These are phyloP conservation scores for Acidomyces sp. DNA, from an alignment of 495 filamentous ascomycete genomes.

Conservation along the genomic window DNA sequence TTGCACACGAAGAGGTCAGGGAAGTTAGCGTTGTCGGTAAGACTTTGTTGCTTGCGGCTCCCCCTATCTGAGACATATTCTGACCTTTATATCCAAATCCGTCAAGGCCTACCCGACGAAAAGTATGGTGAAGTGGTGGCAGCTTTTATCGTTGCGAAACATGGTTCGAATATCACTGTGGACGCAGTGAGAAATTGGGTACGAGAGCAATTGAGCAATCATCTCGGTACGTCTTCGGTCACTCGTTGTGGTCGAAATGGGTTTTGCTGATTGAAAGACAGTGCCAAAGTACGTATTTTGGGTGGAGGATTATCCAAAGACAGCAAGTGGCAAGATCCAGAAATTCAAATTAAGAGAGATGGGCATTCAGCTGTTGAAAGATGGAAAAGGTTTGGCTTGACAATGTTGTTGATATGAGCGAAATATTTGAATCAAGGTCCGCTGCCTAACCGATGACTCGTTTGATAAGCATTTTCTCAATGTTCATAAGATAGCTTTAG, in stretches of 20 bases:
- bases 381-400: conserved; percentile 22
- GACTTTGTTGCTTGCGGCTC: too few relatives aligned
- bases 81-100: too few relatives aligned
- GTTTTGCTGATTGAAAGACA: conserved; percentile 18
- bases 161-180: conserved; percentile 27
- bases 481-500: too few relatives aligned
- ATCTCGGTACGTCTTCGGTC: conserved; percentile 47
- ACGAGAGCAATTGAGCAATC: conserved; percentile 51
- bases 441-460: too few relatives aligned
- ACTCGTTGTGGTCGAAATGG: not conserved
- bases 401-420: too few relatives aligned
- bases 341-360: conserved; percentile 75
- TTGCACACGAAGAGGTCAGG: conserved; percentile 50
- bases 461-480: too few relatives aligned
- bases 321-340: conserved; percentile 92
- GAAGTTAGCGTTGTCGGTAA: conserved; percentile 77
- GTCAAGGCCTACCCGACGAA: conserved; percentile 70
- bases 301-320: conserved; percentile 73
- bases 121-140: conserved; percentile 76
- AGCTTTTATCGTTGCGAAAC: conserved; percentile 57
- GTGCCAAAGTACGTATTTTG: conserved; percentile 89
- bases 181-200: conserved; percentile 64
- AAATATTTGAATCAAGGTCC: too few relatives aligned
- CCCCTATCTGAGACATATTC: too few relatives aligned
- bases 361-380: conserved; percentile 38